Conservation (phyloP, 257 asterid species). For the Gardenia jasminoides region DNA sequence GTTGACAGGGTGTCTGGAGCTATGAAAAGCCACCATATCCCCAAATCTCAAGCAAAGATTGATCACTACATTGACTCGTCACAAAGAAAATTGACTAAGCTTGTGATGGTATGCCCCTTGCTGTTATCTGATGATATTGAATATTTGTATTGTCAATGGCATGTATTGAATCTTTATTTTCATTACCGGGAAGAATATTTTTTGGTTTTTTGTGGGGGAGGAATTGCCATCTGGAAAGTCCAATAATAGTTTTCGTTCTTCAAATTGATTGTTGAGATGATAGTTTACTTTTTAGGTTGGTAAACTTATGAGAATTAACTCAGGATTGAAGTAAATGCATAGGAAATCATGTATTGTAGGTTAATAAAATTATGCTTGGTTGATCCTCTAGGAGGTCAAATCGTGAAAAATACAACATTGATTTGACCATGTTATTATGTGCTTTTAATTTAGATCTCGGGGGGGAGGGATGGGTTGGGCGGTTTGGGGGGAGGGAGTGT, state of each 20-base stretch:
- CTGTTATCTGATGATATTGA: slow-evolving; percentile 10
- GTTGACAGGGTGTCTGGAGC: slow-evolving; percentile 98
- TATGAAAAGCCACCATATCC: slow-evolving; percentile 75
- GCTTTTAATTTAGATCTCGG: not conserved
- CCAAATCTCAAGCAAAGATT: slow-evolving; percentile 82
- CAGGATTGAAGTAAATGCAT: not conserved
- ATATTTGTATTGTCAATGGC: not conserved
- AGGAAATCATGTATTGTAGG: not conserved
- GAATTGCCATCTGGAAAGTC: not conserved
- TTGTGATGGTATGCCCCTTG: slow-evolving; percentile 86
- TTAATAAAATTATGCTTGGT: not conserved
- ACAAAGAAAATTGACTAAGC: slow-evolving; percentile 85
- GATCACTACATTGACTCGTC: slow-evolving; percentile 84
- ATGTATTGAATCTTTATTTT: not conserved
- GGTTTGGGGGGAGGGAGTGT: too few species aligned
- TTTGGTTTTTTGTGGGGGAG: too few species aligned
- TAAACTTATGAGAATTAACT: not conserved
- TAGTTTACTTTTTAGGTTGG: too few species aligned
- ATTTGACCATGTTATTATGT: too few species aligned
- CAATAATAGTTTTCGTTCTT: not conserved
- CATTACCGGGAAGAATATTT: too few species aligned
- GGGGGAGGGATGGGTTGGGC: too few species aligned
- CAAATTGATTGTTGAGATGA: not conserved
- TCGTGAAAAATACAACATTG: not conserved
- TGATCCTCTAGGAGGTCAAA: not conserved